Evolutionary conservation across 805 yeast species (phyloP), one percentile per base, ranked within the genome.

Genomic region (Blastobotrys terrestris): DNA sequence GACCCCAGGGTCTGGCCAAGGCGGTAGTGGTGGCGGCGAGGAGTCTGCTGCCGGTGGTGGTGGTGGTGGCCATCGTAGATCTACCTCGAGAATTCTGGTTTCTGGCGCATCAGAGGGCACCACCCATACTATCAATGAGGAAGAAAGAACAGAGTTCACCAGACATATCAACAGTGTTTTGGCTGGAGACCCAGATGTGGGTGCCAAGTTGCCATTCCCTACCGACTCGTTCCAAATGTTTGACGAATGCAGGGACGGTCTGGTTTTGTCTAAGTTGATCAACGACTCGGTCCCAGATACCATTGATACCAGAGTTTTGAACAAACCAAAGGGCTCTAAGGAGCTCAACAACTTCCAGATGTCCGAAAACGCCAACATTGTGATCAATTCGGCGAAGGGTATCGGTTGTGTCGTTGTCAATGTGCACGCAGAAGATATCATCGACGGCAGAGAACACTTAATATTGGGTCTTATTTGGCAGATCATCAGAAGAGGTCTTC

Each of bases 261-360:
- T 94, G 63, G 90, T 94, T 22, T 75, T 94, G 53, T 90, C 98
- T 18, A 87, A 89, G 69, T 83, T 94, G 67, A 90, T 94, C 69
- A 94, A 94, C 68, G 99, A 94, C 72, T 89, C 97, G 31, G 99
- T 94, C 35, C 97, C 98, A 6, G 97, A 94, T 71, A 94, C 99
- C 8, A 94, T 94, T 63, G 99, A 94, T 73, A 91, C 97, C 7
- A 87, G 99, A 77, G 99, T 94, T 15, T 79, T 94, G 67, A 94
- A 94, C 70, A 75, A 84, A 68, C 95, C 98, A 21, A 86, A 85
- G 68, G 78, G 78, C 60, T 86, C 85, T 55, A 91, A 88, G 71
- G 71, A 79, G 15, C 78, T 94, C 67, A 94, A 94, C 76, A 88
- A 89, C 66, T 94, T 94, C 77, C 94, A 91, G 59, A 92, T 95